Base-by-base conservation (phyloP, 768 basidiomycete species). In the Neoboletus subvelutipes region DNA sequence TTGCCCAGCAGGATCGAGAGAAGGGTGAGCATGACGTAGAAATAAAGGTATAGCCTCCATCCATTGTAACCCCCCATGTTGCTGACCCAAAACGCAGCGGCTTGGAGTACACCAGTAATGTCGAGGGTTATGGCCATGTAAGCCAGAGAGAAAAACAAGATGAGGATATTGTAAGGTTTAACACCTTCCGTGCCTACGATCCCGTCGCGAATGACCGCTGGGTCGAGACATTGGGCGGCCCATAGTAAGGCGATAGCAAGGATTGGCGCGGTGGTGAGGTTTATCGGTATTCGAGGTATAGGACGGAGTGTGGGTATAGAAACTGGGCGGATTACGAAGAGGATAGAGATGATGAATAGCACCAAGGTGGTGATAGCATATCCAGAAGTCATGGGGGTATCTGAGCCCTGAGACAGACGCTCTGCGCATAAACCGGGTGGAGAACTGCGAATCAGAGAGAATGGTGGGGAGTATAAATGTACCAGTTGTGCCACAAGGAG, bases 71-170 rank as follows among this genome's bases (percentile, higher is more conserved):
- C 90, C 24, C 92, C 89, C 67, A 81, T 83, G 59, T 89, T 88
- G 60, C 87, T 87, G 62, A 97, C 92, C 83, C 85, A 90, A 73
- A 92, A 94, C 0, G 95, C 94, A 1, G 94, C 85, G 15, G 89
- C 88, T 49, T 89, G 84, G 5, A 98, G 79, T 17, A 94, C 78
- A 6, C 96, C 96, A 0, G 94, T 94, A 9, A 87, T 81, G 65
- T 98, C 96, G 41, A 98, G 79, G 0, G 94, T 92, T 34, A 97
- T 88, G 5, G 94, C 86, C 78, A 97, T 88, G 73, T 98, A 98
- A 0, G 94, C 93, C 48, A 97, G 78, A 3, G 90, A 92, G 64
- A 93, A 85, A 74, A 98, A 98, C 1, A 98, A 76, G 26, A 92
- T 91, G 70, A 98, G 83, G 61, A 98, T 94, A 68, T 97, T 92